phyloP scores from a whole-genome alignment of 106 monocot genomes.

The Posidonia australis region DNA sequence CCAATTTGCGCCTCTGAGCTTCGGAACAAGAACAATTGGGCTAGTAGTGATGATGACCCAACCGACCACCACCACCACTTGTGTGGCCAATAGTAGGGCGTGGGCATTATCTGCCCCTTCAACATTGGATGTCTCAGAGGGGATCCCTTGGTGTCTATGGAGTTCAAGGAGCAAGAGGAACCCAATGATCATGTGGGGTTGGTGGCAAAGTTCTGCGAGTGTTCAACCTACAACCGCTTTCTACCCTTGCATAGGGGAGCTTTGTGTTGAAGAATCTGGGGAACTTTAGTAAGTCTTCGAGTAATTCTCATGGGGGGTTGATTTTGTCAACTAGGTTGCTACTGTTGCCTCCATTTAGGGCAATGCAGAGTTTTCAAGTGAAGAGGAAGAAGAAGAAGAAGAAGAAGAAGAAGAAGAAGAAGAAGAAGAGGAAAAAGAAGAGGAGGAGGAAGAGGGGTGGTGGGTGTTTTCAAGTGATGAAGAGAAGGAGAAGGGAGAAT shows the following conservation, averaged over 20 bases:
- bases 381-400: too few relatives aligned
- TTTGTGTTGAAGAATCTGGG: slow-evolving; percentile 39
- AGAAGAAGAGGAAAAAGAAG: too few relatives aligned
- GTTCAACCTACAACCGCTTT: slow-evolving; percentile 66
- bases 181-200: slow-evolving; percentile 12
- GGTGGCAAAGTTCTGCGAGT: slow-evolving; percentile 43
- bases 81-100: slow-evolving; percentile 25
- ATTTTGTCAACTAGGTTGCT: slow-evolving; percentile 43
- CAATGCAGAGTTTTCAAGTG: slow-evolving; percentile 59
- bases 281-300: slow-evolving; percentile 59
- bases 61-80: slow-evolving; percentile 13
- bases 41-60: too few relatives aligned
- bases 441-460: too few relatives aligned
- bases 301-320: slow-evolving; percentile 19
- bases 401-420: too few relatives aligned
- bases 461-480: too few relatives aligned
- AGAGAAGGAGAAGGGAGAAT: too few relatives aligned
- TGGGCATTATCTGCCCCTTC: slow-evolving; percentile 88
- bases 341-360: slow-evolving; percentile 61
- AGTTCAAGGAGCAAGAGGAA: slow-evolving; percentile 58
- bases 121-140: slow-evolving; percentile 48
- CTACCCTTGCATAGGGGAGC: slow-evolving; percentile 37
- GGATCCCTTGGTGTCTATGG: slow-evolving; percentile 30
- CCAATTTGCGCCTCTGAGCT: slow-evolving; percentile 91
- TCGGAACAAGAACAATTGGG: slow-evolving; percentile 40